Conservation (phyloP, 805 yeast genomes). For the Kazachstania africana region DNA sequence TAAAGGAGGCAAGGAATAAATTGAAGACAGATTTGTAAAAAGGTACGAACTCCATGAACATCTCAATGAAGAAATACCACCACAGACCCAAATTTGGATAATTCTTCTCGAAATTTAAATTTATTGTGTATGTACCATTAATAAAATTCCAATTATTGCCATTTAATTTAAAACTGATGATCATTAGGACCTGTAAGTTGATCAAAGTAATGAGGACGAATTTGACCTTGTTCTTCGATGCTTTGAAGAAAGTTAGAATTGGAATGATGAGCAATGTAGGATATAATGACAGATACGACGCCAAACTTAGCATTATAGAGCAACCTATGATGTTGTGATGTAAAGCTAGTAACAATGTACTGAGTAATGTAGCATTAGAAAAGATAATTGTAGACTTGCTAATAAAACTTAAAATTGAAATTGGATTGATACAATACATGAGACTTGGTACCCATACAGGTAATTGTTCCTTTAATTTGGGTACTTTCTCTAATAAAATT, state of each 20-base stretch:
- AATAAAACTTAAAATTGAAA: slow-evolving; percentile 54
- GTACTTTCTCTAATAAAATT: slow-evolving; percentile 27
- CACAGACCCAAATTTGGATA: slow-evolving; percentile 89
- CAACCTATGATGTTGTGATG: slow-evolving; percentile 25
- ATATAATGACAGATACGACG: slow-evolving; percentile 52
- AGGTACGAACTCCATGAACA: slow-evolving; percentile 78
- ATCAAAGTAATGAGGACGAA: slow-evolving; percentile 1
- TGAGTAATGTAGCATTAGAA: slow-evolving; percentile 45
- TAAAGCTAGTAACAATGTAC: slow-evolving; percentile 35
- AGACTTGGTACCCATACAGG: slow-evolving; percentile 38
- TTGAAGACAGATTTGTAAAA: slow-evolving; percentile 81
- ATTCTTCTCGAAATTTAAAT: slow-evolving; percentile 53
- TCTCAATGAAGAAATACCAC: slow-evolving; percentile 98
- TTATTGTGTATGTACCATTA: slow-evolving; percentile 43
- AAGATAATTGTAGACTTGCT: slow-evolving; percentile 58
- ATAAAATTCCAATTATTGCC: slow-evolving; percentile 35
- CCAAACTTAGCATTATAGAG: slow-evolving; percentile 28
- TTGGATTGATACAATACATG: slow-evolving; percentile 70
- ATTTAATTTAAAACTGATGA: slow-evolving; percentile 30
- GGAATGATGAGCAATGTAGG: slow-evolving; percentile 55
- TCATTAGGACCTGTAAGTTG: slow-evolving; percentile 15
- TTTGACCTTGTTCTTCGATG: background rate
- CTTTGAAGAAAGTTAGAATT: slow-evolving; percentile 3
- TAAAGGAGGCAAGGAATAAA: slow-evolving; percentile 51
- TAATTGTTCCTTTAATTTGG: slow-evolving; percentile 10